Evolutionary conservation across 306 rosid species (phyloP).

Genomic region (Boehmeria nivea): DNA sequence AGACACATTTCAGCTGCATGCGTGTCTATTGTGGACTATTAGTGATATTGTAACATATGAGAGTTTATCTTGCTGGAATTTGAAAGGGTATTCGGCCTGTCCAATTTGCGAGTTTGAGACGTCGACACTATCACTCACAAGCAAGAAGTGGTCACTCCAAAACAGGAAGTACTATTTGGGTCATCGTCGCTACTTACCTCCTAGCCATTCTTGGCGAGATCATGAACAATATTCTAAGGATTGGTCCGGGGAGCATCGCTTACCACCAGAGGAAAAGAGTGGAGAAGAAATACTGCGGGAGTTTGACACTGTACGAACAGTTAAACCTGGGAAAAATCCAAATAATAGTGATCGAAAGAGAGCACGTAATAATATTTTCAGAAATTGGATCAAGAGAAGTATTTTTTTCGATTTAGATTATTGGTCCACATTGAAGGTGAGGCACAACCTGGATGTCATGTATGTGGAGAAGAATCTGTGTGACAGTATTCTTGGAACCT

Average conservation of each 20-base stretch:
- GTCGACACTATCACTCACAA: neutral
- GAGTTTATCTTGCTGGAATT: slow-evolving; percentile 1
- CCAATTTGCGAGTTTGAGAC: neutral
- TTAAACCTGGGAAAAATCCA: neutral
- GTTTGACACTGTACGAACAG: neutral
- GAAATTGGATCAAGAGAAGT: slow-evolving; percentile 1
- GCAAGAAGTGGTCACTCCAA: neutral
- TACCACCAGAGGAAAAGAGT: too few relatives aligned
- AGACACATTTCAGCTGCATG: neutral
- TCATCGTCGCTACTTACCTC: too few relatives aligned
- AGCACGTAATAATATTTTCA: too few relatives aligned
- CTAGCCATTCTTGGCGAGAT: too few relatives aligned
- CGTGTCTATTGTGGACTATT: neutral
- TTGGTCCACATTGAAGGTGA: too few relatives aligned
- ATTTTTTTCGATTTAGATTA: too few relatives aligned
- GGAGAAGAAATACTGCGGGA: neutral
- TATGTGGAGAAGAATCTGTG: too few relatives aligned
- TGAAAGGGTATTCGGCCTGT: neutral
- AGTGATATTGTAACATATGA: neutral
- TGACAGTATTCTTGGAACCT: too few relatives aligned
- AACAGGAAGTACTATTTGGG: neutral
- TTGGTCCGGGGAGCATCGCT: neutral
- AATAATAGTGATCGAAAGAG: neutral
- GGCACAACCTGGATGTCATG: too few relatives aligned
- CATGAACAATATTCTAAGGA: too few relatives aligned